Percentiles rank a stretch among this genome's conserved stretches.
Conservation (phyloP, 257 asterid genomes). For the Primulina huaijiensis region DNA sequence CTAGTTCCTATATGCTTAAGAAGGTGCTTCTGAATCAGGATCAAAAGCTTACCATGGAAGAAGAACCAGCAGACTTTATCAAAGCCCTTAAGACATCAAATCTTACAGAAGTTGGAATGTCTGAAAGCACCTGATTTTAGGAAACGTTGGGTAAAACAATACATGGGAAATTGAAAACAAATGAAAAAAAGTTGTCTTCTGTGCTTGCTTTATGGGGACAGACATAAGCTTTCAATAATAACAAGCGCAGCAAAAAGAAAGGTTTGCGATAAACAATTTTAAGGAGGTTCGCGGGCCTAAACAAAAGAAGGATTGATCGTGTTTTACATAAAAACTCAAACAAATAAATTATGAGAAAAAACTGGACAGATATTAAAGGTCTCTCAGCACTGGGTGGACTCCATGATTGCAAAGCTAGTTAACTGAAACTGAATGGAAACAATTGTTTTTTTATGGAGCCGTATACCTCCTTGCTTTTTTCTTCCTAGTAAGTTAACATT, state of each 20-base stretch:
- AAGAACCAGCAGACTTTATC: constrained; percentile 61
- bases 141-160: constrained; percentile 21
- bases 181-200: neutral
- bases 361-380: constrained; percentile 11
- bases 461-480: neutral
- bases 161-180: neutral
- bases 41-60: constrained; percentile 70
- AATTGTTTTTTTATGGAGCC: neutral
- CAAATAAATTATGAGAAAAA: neutral
- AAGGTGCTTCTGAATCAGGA: constrained; percentile 19
- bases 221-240: constrained; percentile 5
- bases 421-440: neutral
- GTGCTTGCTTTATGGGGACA: neutral
- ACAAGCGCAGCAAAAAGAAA: constrained; percentile 10
- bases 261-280: constrained; percentile 6
- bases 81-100: constrained; percentile 68
- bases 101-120: constrained; percentile 65
- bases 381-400: neutral
- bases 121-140: constrained; percentile 62
- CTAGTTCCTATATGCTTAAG: constrained; percentile 12
- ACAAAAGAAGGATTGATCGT: neutral
- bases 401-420: neutral
- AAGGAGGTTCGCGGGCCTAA: neutral
- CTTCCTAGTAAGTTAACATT: neutral
- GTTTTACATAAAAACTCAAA: neutral